These are phyloP conservation scores for Blastobotrys persicus DNA, from an alignment of 1,139 yeast species.

Conservation along the genomic window DNA sequence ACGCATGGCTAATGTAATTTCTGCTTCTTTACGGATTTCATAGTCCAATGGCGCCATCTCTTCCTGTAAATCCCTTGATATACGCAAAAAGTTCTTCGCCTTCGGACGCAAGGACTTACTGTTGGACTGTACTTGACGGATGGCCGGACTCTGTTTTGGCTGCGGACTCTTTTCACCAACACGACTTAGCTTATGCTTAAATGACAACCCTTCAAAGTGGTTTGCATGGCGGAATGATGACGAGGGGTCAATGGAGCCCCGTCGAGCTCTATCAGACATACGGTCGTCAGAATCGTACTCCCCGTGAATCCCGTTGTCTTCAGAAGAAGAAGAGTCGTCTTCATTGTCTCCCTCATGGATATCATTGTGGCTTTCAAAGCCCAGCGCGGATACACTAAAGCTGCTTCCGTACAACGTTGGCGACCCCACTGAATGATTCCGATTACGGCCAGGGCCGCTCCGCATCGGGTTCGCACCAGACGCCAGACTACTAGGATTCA, in stretches of 20 bases:
- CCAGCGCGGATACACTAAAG: conserved; percentile 30
- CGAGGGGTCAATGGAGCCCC: neutral
- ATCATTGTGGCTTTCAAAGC: conserved; percentile 21
- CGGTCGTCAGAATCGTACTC: conserved; percentile 31
- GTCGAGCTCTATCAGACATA: conserved; percentile 25
- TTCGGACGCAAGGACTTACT: conserved; percentile 33
- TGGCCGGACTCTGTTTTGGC: conserved; percentile 12
- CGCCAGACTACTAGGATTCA: conserved; percentile 2
- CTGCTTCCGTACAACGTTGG: conserved; percentile 26
- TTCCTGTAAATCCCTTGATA: conserved; percentile 35
- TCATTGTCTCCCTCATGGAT: conserved; percentile 12
- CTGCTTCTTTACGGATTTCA: conserved; percentile 37
- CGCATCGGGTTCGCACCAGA: neutral
- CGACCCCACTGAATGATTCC: conserved; percentile 9
- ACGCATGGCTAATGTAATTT: conserved; percentile 33
- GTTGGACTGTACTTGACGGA: conserved; percentile 19
- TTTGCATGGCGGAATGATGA: neutral
- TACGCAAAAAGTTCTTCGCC: conserved; percentile 33
- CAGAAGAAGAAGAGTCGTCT: conserved; percentile 21
- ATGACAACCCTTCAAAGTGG: neutral
- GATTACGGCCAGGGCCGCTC: neutral
- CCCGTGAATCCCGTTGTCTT: conserved; percentile 12
- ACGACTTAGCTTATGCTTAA: conserved; percentile 3
- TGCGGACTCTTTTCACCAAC: neutral
- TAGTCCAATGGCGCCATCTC: conserved; percentile 36